Percentiles rank a stretch among this genome's conserved stretches.
phyloP scores from a whole-genome alignment of 805 yeast species.

The Lipomyces starkeyi region DNA sequence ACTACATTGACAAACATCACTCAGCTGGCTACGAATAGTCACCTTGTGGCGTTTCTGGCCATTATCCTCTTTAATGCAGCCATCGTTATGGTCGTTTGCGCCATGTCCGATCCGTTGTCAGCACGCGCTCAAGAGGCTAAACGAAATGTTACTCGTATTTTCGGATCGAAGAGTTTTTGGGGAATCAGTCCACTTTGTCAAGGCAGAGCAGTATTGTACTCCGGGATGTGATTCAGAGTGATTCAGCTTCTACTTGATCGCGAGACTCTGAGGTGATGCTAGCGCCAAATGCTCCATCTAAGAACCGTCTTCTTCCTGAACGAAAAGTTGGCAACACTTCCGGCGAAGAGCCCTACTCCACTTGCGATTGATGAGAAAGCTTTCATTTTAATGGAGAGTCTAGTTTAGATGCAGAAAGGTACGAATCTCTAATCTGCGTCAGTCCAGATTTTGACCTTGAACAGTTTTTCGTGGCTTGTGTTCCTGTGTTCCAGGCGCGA shows the following conservation, averaged over 20 bases:
- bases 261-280: constrained; percentile 5
- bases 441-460: neutral
- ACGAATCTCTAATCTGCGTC: no score
- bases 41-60: neutral
- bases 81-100: constrained; percentile 6
- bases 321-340: no score
- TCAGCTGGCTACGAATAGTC: constrained; percentile 6
- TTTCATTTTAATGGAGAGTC: no score
- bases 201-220: constrained; percentile 6
- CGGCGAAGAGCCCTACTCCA: no score
- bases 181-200: neutral
- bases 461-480: neutral
- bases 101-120: neutral
- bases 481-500: neutral
- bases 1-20: neutral
- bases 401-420: neutral
- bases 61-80: constrained; percentile 3
- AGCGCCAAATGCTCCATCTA: neutral
- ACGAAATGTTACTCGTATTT: constrained; percentile 4
- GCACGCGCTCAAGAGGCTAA: constrained; percentile 1
- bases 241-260: constrained; percentile 1
- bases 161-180: constrained; percentile 1
- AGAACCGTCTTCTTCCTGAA: no score
- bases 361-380: no score
- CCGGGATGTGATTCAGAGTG: no score